Evolutionary conservation across 768 basidiomycete genomes (phyloP), one percentile per base, ranked within the genome.

Genomic region (Scleroderma bovista): DNA sequence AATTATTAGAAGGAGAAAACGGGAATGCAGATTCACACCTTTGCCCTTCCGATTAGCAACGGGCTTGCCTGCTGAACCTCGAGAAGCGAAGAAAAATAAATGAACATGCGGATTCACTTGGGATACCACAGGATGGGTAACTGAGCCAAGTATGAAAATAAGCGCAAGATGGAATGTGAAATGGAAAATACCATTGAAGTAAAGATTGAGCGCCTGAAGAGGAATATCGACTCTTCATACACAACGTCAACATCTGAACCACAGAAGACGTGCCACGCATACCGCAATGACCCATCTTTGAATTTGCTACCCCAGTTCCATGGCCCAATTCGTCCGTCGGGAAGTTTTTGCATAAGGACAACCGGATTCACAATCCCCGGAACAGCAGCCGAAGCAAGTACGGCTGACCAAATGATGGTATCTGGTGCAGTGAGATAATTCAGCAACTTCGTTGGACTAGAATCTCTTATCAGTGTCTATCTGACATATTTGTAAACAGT

Each of bases 351-450:
- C 88, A 99, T 89, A 47, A 99, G 69, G 0, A 93, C 93, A 15
- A 98, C 95, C 5, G 95, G 93, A 57, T 96, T 94, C 37, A 97
- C 66, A 57, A 97, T 95, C 0, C 95, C 93, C 0, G 94, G 95
- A 2, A 96, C 94, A 20, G 95, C 94, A 3, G 94, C 93, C 5
- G 91, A 93, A 6, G 93, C 92, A 37, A 95, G 69, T 33, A 89
- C 59, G 2, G 86, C 85, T 39, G 79, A 84, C 87, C 86, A 90
- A 48, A 89, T 87, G 17, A 89, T 72, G 3, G 86, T 88, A 64
- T 98, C 89, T 0, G 96, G 96, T n/a, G 93, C 88, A 17, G 93
- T 94, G 53, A 97, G 79, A 61, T 96, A 93, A 64, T 98, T 99
- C 11, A 99, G 74, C 2, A 99, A 71, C 67, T 97, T 97, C 2